phyloP scores from a whole-genome alignment of 352 stramenopile genomes.

The Phytopythium kandeliae region DNA sequence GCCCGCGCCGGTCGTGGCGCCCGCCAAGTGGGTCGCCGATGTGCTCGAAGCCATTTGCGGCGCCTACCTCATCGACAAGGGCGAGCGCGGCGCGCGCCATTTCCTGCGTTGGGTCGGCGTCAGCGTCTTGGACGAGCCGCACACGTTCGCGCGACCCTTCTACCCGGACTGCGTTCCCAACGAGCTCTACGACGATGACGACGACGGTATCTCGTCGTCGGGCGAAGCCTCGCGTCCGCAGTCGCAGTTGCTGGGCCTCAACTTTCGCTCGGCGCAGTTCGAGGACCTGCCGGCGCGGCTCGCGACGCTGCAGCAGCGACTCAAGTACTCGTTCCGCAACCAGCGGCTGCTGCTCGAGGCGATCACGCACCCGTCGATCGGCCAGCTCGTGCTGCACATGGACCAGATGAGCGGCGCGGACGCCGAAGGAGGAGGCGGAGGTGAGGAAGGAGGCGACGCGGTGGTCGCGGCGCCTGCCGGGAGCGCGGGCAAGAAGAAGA shows the following conservation, averaged over 20 bases:
- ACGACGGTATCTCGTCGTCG: no score
- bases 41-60: conserved; percentile 80
- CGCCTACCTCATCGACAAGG: conserved; percentile 65
- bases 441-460: no score
- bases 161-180: conserved; percentile 69
- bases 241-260: conserved; percentile 34
- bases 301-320: conserved; percentile 54
- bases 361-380: conserved; percentile 71
- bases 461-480: no score
- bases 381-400: conserved; percentile 44
- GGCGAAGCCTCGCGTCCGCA: no score
- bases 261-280: conserved; percentile 52
- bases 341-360: conserved; percentile 73
- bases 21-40: conserved; percentile 83
- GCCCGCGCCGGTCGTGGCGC: conserved; percentile 59
- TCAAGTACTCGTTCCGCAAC: conserved; percentile 83
- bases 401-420: conserved; percentile 23
- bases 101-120: conserved; percentile 79
- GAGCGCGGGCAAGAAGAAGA: conserved; percentile 13
- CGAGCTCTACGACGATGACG: conserved; percentile 38
- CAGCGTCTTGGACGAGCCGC: conserved; percentile 36
- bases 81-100: conserved; percentile 64
- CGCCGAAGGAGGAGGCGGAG: conserved; percentile 3
- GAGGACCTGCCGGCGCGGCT: conserved; percentile 51
- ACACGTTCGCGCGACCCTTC: conserved; percentile 40